Conservation (phyloP, 768 basidiomycete genomes). For the Xerocomus brunneocitrinus region DNA sequence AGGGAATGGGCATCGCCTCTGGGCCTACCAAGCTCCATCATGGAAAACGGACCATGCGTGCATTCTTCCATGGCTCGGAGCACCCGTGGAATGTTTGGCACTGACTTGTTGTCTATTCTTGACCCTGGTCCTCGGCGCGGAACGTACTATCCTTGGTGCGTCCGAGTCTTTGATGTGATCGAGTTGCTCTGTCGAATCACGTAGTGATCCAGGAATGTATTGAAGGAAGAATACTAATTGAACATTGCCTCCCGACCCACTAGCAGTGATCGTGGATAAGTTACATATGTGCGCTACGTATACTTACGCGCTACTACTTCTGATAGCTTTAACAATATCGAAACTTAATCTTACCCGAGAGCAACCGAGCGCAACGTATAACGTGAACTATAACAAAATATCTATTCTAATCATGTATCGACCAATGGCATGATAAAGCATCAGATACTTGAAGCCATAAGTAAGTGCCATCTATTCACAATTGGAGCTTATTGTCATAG, state of each 20-base stretch:
- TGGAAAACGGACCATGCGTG: not conserved
- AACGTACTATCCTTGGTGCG: not conserved
- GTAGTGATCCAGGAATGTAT: too few relatives aligned
- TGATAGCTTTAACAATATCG: too few relatives aligned
- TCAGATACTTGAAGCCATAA: conserved; percentile 13
- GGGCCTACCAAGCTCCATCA: not conserved
- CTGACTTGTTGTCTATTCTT: not conserved
- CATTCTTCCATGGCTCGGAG: not conserved
- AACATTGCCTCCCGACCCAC: not conserved
- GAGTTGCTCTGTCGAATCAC: not conserved
- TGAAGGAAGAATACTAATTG: not conserved
- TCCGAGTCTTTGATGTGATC: not conserved
- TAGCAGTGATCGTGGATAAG: too few relatives aligned
- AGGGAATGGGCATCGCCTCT: not conserved
- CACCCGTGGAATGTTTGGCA: not conserved
- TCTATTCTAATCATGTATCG: conserved; percentile 11
- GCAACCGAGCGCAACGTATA: conserved; percentile 16
- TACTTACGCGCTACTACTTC: too few relatives aligned
- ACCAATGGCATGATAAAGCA: conserved; percentile 8
- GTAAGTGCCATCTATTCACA: conserved; percentile 14
- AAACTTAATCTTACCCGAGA: conserved; percentile 3
- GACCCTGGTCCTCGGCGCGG: not conserved
- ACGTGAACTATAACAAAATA: conserved; percentile 23
- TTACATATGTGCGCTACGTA: too few relatives aligned
- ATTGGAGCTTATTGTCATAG: conserved; percentile 7